phyloP scores from a whole-genome alignment of 2,329 filamentous ascomycete species.

The Triangularia verruculosa region DNA sequence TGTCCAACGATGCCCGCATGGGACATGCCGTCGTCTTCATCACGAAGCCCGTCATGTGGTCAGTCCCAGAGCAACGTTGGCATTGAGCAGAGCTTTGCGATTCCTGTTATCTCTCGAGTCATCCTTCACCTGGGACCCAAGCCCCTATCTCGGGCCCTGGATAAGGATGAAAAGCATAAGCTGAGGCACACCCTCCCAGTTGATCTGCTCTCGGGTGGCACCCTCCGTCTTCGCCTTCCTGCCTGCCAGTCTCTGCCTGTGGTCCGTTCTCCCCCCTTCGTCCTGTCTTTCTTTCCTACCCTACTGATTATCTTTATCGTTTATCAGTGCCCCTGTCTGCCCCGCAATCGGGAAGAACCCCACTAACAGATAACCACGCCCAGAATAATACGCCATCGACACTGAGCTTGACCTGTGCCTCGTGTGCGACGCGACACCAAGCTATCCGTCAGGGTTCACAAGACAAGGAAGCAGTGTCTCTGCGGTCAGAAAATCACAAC shows the following conservation, averaged over 20 bases:
- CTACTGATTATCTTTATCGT: conserved; percentile 18
- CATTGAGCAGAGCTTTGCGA: background rate
- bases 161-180: background rate
- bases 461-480: conserved; percentile 14
- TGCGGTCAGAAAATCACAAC: conserved; percentile 6
- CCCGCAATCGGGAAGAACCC: conserved; percentile 30
- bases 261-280: conserved; percentile 4
- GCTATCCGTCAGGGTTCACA: conserved; percentile 25
- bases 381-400: conserved; percentile 27
- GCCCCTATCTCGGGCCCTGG: background rate
- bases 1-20: conserved; percentile 19
- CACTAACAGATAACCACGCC: conserved; percentile 33
- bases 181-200: background rate
- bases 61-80: conserved; percentile 4
- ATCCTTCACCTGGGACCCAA: no score
- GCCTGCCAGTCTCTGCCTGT: conserved; percentile 1
- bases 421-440: conserved; percentile 21
- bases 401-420: conserved; percentile 16
- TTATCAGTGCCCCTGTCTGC: conserved; percentile 28
- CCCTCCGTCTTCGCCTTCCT: conserved; percentile 6
- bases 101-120: background rate
- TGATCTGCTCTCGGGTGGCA: conserved; percentile 9
- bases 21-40: conserved; percentile 17
- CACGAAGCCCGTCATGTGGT: conserved; percentile 23
- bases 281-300: background rate